Percentiles rank a stretch among this genome's conserved stretches.
Conservation (phyloP, 108 stramenopile species). For the Fragilariopsis cylindrus region DNA sequence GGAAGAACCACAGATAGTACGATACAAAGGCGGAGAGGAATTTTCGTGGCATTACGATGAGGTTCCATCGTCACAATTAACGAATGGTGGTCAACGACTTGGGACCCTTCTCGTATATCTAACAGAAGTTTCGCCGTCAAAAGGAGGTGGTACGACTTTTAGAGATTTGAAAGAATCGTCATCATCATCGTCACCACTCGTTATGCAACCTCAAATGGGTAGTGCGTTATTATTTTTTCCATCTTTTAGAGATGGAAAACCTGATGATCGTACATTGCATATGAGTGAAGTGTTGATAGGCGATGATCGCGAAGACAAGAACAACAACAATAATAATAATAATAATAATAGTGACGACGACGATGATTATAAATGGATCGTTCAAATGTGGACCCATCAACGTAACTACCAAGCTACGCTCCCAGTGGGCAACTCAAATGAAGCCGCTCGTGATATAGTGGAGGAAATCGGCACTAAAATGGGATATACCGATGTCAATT, state of each 20-base stretch:
- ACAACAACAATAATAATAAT: constrained; percentile 43
- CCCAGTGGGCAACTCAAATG: constrained; percentile 62
- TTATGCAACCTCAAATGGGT: constrained; percentile 56
- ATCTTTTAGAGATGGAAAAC: constrained; percentile 55
- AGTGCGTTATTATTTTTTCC: constrained; percentile 76
- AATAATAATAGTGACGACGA: constrained; percentile 16
- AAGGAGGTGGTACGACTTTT: constrained; percentile 77
- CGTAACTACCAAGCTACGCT: constrained; percentile 50
- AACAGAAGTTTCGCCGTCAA: constrained; percentile 58
- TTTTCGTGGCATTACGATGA: constrained; percentile 86
- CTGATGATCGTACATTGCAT: constrained; percentile 68
- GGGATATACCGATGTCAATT: constrained; percentile 18
- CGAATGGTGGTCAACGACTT: constrained; percentile 76
- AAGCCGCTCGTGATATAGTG: constrained; percentile 42
- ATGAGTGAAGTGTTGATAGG: constrained; percentile 53
- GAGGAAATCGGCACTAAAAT: constrained; percentile 20
- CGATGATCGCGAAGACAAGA: constrained; percentile 3
- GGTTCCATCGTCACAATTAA: constrained; percentile 47
- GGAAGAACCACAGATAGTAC: constrained; percentile 83
- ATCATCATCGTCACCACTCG: constrained; percentile 30
- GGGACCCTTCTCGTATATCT: constrained; percentile 87
- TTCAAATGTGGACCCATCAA: constrained; percentile 80
- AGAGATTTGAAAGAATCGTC: constrained; percentile 52
- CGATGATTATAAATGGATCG: constrained; percentile 65
- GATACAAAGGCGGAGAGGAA: constrained; percentile 70